Conservation (phyloP, 2,329 filamentous ascomycete genomes). For the Knufia petricola region DNA sequence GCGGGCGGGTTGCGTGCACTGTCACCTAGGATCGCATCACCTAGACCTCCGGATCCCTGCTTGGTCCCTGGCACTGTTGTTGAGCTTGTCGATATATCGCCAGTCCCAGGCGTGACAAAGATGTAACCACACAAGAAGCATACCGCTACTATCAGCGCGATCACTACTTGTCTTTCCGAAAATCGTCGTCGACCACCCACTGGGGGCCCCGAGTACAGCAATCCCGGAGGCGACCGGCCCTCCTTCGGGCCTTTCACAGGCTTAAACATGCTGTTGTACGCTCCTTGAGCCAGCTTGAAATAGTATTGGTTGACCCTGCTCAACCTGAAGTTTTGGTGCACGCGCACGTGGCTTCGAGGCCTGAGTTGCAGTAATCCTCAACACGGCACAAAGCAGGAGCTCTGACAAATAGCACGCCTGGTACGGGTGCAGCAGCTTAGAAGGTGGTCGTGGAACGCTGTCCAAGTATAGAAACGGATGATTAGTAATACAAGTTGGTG, state of each 20-base stretch:
- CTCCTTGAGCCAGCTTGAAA: slow-evolving; percentile 8
- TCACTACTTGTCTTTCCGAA: slow-evolving; percentile 1
- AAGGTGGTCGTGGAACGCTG: background rate
- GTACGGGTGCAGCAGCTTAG: background rate
- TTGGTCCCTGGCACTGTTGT: background rate
- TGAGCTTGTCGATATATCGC: background rate
- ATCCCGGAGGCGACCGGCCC: slow-evolving; percentile 9
- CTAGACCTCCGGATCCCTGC: slow-evolving; percentile 2
- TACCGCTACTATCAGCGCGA: slow-evolving; percentile 6
- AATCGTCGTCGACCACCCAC: background rate
- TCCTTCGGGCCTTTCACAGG: slow-evolving; percentile 8
- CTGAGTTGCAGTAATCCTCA: no score
- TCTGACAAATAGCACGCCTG: background rate
- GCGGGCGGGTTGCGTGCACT: background rate
- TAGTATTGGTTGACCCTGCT: background rate
- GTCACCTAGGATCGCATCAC: slow-evolving; percentile 5
- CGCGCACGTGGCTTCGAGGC: no score
- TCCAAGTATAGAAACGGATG: background rate
- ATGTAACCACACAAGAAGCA: slow-evolving; percentile 8
- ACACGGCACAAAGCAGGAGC: no score
- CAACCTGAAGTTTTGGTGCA: background rate
- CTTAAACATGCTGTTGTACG: slow-evolving; percentile 10
- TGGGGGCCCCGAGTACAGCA: slow-evolving; percentile 1
- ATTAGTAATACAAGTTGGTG: background rate
- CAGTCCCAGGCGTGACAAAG: background rate